Base-by-base conservation (phyloP, 305 asterid genomes). In the Vinca major region DNA sequence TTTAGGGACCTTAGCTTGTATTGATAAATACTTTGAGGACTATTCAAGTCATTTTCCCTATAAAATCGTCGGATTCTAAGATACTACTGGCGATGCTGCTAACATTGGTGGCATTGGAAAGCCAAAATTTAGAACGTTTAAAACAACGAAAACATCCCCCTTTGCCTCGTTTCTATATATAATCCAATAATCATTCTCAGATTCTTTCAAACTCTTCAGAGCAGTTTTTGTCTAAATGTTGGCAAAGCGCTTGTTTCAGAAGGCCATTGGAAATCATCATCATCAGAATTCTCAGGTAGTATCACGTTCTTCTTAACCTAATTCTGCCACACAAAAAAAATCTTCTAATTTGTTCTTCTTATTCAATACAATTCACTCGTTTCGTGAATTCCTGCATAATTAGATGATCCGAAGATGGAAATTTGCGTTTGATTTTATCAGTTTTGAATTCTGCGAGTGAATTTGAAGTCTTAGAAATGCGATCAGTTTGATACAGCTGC, bases 211-310 rank as follows among this genome's bases (percentile, higher is more conserved):
- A 39, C 21, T 61, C 48, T 13, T n/a, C 9, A 13, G 17, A 64
- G 17, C 58, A 33, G 26, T 68, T 49, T 16, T 45, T 68, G 17
- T 65, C 44, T 26, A 26, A 45, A 71, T 71, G 75, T 47, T 64
- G 17, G 75, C 75, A 13, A 71, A 71, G n/a, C 75, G 75, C 70
- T 70, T 71, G 21, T 64, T 71, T 57, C 70, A 64, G 60, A 71
- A 71, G 65, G 75, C 75, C 60, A 55, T 63, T 4, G 70, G 60
- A 43, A n/a, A 51, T 55, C 65, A 68, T 44, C 72, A 44, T 2
- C 75, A 61, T 0, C 65, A 26, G 1, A 26, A 37, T 64, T 54
- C 33, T 71, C 60, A 43, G 70, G 70, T 71, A 33, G 40, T 19
- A 64, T 33, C 55, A 54, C n/a, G 21, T 39, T 33, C 8, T 8